phyloP scores from a whole-genome alignment of 2,329 filamentous ascomycete genomes.

The Myriosclerotinia curreyana region DNA sequence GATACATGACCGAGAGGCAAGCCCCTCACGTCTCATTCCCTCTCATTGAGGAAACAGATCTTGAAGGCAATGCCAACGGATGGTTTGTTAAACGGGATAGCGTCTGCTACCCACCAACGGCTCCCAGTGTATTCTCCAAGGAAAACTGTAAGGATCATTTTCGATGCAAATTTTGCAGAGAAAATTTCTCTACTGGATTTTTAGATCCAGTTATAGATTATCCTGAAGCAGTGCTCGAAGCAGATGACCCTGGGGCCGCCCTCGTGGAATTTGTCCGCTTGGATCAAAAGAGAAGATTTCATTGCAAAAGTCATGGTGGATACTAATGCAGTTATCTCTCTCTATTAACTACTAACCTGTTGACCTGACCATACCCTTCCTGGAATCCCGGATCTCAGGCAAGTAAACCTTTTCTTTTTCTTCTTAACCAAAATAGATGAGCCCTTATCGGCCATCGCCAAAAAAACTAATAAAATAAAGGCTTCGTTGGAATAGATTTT shows the following conservation, averaged over 20 bases:
- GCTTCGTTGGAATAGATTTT: constrained; percentile 3
- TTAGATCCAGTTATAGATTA: constrained; percentile 6
- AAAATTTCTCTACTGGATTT: background rate
- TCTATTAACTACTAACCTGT: constrained; percentile 18
- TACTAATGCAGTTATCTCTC: constrained; percentile 11
- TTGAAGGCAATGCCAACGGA: constrained; percentile 4
- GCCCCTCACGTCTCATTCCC: background rate
- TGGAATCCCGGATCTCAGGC: constrained; percentile 14
- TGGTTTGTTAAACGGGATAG: constrained; percentile 11
- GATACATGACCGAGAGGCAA: background rate
- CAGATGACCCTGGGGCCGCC: background rate
- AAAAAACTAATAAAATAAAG: constrained; percentile 20
- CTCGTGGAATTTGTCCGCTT: background rate
- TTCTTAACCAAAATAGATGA: constrained; percentile 18
- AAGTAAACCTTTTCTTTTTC: constrained; percentile 10
- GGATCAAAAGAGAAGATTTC: constrained; percentile 3
- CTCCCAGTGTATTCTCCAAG: background rate
- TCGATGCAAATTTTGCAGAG: background rate
- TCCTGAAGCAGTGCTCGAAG: background rate
- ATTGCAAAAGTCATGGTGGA: background rate
- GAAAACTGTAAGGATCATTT: no score
- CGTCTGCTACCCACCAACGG: background rate
- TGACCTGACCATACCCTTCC: constrained; percentile 16
- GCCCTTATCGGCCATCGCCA: constrained; percentile 18
- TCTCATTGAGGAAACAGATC: background rate